These are phyloP conservation scores for Kodamaea kaohsiungensis DNA, from an alignment of 805 yeast species.

Conservation along the genomic window DNA sequence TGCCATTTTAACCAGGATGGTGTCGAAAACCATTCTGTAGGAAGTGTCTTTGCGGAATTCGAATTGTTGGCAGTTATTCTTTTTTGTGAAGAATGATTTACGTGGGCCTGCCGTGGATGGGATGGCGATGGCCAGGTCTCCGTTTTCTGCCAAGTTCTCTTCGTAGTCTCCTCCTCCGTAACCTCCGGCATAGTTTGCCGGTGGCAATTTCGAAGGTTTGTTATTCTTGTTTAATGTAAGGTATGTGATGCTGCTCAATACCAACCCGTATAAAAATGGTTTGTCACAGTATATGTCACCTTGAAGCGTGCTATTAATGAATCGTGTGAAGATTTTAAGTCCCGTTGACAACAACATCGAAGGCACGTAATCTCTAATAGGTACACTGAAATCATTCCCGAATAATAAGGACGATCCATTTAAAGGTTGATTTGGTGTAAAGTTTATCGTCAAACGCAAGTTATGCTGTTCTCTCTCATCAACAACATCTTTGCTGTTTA, in stretches of 20 bases:
- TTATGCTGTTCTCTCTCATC: slow-evolving; percentile 24
- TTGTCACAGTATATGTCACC: slow-evolving; percentile 61
- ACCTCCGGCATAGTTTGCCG: slow-evolving; percentile 11
- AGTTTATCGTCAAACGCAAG: slow-evolving; percentile 34
- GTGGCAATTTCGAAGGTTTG: slow-evolving; percentile 11
- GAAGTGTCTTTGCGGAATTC: slow-evolving; percentile 35
- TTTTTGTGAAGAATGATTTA: slow-evolving; percentile 44
- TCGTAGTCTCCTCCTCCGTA: slow-evolving; percentile 14
- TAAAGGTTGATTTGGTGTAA: slow-evolving; percentile 45
- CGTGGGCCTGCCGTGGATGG: slow-evolving; percentile 41
- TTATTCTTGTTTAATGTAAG: slow-evolving; percentile 29
- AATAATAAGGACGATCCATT: slow-evolving; percentile 56
- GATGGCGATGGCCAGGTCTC: slow-evolving; percentile 24
- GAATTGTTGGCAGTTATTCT: slow-evolving; percentile 39
- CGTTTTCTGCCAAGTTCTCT: slow-evolving; percentile 27
- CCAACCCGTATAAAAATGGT: slow-evolving; percentile 66
- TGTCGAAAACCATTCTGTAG: slow-evolving; percentile 55
- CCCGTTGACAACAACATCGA: slow-evolving; percentile 49
- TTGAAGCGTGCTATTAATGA: slow-evolving; percentile 63
- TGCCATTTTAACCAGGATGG: slow-evolving; percentile 52
- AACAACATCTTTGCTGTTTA: slow-evolving; percentile 2
- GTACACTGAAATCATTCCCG: slow-evolving; percentile 68
- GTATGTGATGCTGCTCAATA: slow-evolving; percentile 55
- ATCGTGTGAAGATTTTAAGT: slow-evolving; percentile 53
- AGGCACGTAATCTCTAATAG: slow-evolving; percentile 60